These are phyloP conservation scores for Bimuria novae-zelandiae DNA, from an alignment of 2,329 filamentous ascomycete genomes.

Conservation along the genomic window DNA sequence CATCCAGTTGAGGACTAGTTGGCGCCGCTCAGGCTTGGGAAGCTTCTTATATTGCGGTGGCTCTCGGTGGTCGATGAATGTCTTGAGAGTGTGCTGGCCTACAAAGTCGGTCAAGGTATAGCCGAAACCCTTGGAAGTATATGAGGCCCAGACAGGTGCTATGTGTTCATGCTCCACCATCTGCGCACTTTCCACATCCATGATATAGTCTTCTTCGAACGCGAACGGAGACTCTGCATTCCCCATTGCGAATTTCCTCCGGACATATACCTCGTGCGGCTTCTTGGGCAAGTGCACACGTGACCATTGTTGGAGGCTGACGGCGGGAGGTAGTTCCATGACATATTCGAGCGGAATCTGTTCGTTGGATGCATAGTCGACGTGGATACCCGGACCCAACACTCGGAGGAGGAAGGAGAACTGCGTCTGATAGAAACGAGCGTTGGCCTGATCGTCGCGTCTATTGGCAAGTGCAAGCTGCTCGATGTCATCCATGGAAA, in stretches of 20 bases:
- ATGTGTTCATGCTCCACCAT: slow-evolving; percentile 69
- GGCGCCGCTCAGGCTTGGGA: slow-evolving; percentile 62
- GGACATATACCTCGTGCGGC: slow-evolving; percentile 61
- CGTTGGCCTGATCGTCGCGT: slow-evolving; percentile 67
- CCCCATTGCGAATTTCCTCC: slow-evolving; percentile 62
- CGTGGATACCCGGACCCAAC: slow-evolving; percentile 63
- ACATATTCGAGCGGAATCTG: slow-evolving; percentile 71
- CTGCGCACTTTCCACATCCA: slow-evolving; percentile 64
- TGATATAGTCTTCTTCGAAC: slow-evolving; percentile 58
- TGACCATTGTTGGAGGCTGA: slow-evolving; percentile 55
- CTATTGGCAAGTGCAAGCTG: slow-evolving; percentile 64
- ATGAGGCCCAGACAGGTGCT: slow-evolving; percentile 72
- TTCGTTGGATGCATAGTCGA: slow-evolving; percentile 69
- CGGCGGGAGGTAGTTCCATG: slow-evolving; percentile 60
- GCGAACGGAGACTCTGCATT: slow-evolving; percentile 34
- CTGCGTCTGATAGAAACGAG: slow-evolving; percentile 71
- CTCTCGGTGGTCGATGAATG: slow-evolving; percentile 65
- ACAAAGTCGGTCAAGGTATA: slow-evolving; percentile 71
- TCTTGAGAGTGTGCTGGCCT: slow-evolving; percentile 68
- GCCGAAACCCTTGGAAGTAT: slow-evolving; percentile 65
- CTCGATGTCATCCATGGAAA: slow-evolving; percentile 67
- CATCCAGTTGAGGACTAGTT: slow-evolving; percentile 72
- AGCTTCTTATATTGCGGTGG: slow-evolving; percentile 67
- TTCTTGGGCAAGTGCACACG: slow-evolving; percentile 68
- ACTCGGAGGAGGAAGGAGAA: slow-evolving; percentile 71